A percentile compares a stretch with the other conserved stretches of the same genome.
These are phyloP conservation scores for Salix udensis DNA, from an alignment of 345 rosid genomes.

Conservation along the genomic window DNA sequence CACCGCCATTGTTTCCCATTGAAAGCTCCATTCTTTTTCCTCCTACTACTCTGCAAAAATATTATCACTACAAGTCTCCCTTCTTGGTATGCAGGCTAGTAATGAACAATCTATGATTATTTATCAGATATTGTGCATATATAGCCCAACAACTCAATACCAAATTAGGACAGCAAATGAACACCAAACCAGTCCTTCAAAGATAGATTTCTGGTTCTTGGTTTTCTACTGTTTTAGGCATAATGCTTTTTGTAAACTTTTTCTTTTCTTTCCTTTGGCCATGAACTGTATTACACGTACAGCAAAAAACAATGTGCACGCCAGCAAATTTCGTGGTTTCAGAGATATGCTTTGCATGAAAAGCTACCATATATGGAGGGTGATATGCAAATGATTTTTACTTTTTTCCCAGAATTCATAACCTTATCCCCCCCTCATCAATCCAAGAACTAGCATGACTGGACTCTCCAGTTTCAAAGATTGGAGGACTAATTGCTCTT, in stretches of 20 bases:
- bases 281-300: conserved; percentile 4
- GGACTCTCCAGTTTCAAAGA: too few species aligned
- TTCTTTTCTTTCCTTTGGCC: not conserved
- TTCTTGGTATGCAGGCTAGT: not conserved
- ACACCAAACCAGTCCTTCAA: conserved; percentile 14
- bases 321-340: not conserved
- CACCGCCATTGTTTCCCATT: conserved; percentile 25
- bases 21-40: conserved; percentile 17
- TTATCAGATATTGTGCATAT: not conserved
- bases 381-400: not conserved
- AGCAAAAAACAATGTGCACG: not conserved
- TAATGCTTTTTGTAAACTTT: not conserved
- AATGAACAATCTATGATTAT: not conserved
- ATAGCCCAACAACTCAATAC: not conserved
- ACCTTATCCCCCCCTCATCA: not conserved
- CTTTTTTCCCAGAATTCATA: not conserved
- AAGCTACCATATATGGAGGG: conserved; percentile 9
- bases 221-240: not conserved
- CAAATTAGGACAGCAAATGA: conserved; percentile 12
- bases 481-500: too few species aligned
- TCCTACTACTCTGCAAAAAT: not conserved
- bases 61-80: not conserved
- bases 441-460: too few species aligned
- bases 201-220: conserved; percentile 10
- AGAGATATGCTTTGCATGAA: conserved; percentile 3